phyloP scores from a whole-genome alignment of 257 asterid genomes.

The Asclepias syriaca region DNA sequence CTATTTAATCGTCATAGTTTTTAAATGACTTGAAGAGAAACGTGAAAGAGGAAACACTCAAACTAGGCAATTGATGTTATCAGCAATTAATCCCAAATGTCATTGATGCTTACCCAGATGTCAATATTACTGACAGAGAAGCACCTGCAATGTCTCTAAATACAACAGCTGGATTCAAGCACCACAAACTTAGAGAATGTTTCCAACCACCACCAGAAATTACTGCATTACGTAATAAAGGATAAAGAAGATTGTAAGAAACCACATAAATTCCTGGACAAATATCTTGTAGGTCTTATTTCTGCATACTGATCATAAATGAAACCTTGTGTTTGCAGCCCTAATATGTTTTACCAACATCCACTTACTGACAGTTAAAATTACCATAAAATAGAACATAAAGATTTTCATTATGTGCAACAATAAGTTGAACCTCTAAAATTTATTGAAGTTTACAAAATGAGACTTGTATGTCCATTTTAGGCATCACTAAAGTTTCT shows the following conservation, averaged over 20 bases:
- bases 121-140: slow-evolving; percentile 87
- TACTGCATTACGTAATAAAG: slow-evolving; percentile 15
- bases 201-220: slow-evolving; percentile 51
- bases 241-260: not conserved
- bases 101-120: slow-evolving; percentile 75
- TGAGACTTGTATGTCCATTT: not conserved
- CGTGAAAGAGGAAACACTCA: not conserved
- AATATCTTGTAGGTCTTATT: not conserved
- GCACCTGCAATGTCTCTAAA: slow-evolving; percentile 73
- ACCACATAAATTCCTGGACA: not conserved
- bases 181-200: slow-evolving; percentile 69
- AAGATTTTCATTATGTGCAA: not conserved
- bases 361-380: not conserved
- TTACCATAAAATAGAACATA: not conserved
- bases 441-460: not conserved
- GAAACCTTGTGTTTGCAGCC: not conserved
- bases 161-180: slow-evolving; percentile 93
- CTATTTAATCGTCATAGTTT: not conserved
- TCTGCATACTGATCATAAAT: not conserved
- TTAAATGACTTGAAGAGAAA: not conserved
- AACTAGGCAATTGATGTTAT: not conserved
- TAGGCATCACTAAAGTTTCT: not conserved
- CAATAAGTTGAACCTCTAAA: not conserved
- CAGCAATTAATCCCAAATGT: slow-evolving; percentile 8
- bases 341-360: not conserved